Conservation (phyloP, 768 basidiomycete species). For the Russula olivacea region DNA sequence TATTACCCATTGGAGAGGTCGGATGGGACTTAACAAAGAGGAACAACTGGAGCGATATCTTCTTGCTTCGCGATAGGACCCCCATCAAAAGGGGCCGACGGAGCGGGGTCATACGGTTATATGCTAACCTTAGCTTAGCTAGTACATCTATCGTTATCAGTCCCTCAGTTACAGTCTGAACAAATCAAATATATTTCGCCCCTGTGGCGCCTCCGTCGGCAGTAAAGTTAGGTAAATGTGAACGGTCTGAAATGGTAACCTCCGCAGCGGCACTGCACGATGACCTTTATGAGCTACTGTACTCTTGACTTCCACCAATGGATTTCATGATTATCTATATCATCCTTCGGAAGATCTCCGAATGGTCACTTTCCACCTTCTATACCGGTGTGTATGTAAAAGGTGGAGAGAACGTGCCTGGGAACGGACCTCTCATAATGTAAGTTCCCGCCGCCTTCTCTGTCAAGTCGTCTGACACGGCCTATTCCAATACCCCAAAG, state of each 20-base stretch:
- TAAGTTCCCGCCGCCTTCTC: conserved; percentile 39
- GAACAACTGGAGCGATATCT: conserved; percentile 41
- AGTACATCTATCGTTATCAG: background rate
- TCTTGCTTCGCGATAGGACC: background rate
- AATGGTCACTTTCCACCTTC: conserved; percentile 73
- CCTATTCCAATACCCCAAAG: conserved; percentile 36
- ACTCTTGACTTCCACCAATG: background rate
- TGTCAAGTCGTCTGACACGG: background rate
- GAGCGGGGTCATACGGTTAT: background rate
- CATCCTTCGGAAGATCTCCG: conserved; percentile 62
- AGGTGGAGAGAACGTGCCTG: conserved; percentile 81
- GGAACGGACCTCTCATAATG: conserved; percentile 87
- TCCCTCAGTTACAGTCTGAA: background rate
- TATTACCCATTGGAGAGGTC: conserved; percentile 58
- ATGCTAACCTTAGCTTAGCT: conserved; percentile 1
- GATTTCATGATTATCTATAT: conserved; percentile 52
- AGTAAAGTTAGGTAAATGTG: background rate
- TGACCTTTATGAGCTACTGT: background rate
- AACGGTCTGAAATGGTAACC: background rate
- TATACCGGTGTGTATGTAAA: conserved; percentile 82
- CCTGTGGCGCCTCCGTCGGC: background rate
- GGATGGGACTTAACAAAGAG: conserved; percentile 59
- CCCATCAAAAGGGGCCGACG: no score
- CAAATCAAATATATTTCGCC: background rate
- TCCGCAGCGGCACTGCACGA: background rate